These are phyloP conservation scores for Candida tibetensis DNA, from an alignment of 805 yeast species.

Conservation along the genomic window DNA sequence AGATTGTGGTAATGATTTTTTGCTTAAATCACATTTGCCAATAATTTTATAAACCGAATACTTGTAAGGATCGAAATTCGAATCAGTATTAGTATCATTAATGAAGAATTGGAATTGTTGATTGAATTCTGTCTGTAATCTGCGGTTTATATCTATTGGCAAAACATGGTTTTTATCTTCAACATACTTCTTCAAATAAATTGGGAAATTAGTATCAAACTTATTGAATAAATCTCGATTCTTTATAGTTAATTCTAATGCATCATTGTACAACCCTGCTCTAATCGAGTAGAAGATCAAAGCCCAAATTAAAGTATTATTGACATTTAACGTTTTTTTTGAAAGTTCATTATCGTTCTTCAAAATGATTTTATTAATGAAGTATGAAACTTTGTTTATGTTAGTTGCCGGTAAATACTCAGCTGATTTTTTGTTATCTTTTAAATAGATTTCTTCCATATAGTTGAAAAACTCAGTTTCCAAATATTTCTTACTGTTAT, in stretches of 20 bases:
- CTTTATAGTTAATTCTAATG: conserved; percentile 61
- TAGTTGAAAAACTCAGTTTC: conserved; percentile 77
- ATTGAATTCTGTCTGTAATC: conserved; percentile 76
- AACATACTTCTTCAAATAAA: conserved; percentile 67
- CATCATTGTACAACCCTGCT: conserved; percentile 79
- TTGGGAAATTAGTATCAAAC: conserved; percentile 79
- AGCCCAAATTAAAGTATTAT: conserved; percentile 95
- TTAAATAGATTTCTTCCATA: conserved; percentile 62
- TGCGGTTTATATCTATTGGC: conserved; percentile 63
- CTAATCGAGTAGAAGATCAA: conserved; percentile 78
- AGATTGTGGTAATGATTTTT: conserved; percentile 62
- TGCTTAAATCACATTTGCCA: conserved; percentile 81
- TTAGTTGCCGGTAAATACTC: conserved; percentile 57
- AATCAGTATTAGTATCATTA: conserved; percentile 39
- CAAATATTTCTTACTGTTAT: conserved; percentile 56
- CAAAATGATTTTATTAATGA: conserved; percentile 40
- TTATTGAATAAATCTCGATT: conserved; percentile 75
- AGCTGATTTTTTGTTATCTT: conserved; percentile 44
- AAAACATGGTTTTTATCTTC: conserved; percentile 53
- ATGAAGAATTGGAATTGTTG: conserved; percentile 68
- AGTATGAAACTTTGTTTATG: conserved; percentile 65
- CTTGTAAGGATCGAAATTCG: conserved; percentile 76
- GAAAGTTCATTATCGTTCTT: conserved; percentile 26
- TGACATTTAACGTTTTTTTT: conserved; percentile 45
- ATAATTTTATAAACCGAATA: conserved; percentile 86